Evolutionary conservation across 371 early-diverging fungal genomes (phyloP), one percentile per base, ranked within the genome.

Genomic region (Apophysomyces variabilis): DNA sequence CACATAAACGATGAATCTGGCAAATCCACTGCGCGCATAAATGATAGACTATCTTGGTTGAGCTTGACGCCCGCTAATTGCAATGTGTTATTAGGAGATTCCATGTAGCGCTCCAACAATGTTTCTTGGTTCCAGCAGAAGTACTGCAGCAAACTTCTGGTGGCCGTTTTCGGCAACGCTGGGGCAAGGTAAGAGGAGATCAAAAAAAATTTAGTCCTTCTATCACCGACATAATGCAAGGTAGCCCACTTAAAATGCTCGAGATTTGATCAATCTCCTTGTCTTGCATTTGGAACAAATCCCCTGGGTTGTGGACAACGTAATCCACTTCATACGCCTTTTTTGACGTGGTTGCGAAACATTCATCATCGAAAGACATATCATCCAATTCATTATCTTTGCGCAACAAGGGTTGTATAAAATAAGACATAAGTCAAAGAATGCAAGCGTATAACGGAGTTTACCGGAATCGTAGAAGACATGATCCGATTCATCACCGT

Each of bases 101-200:
- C 93, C 90, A 95, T 92, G 73, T 93, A 95, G 44, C 85, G 79
- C 72, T 98, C 98, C 57, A 97, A 85, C 21, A 97, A 79, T 60
- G 86, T 79, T 70, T 99, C 98, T 77, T 95, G 95, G 78, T 96
- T 95, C 97, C 97, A 97, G 66, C 87, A 83, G 77, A 90, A 95
- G 73, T 86, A 78, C 50, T 93, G 88, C 47, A 96, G 82, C 64
- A 96, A 75, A 13, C 90, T 89, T 32, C 86, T 82, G 7, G 89
- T 81, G 69, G 90, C 88, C 32, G 88, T 77, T 14, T 67, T 68
- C 0, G 77, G 68, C 58, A 93, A 72, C 14, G 93, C 95, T 64
- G 37, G 44, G 36, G 9, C 11, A 39, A 39, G 36, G 18, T 35
- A 26, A 26, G 32, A 26, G 32, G 32, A 26, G 32, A 26, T 26